These are phyloP conservation scores for Echium plantagineum DNA, from an alignment of 257 asterid species.

Conservation along the genomic window DNA sequence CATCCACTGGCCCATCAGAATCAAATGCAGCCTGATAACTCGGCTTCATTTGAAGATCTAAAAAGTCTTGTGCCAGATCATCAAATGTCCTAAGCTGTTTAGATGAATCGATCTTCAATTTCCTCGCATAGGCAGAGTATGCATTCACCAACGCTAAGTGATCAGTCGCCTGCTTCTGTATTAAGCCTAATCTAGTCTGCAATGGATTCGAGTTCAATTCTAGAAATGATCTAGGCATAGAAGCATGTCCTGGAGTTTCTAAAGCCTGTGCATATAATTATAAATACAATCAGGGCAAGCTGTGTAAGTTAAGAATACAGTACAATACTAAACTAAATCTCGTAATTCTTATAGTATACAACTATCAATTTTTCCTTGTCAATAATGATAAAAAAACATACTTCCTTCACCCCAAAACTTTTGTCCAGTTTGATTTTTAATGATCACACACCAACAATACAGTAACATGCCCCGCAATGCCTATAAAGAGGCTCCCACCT, in stretches of 20 bases:
- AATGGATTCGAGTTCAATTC: constrained; percentile 79
- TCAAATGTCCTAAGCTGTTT: constrained; percentile 85
- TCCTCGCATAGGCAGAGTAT: constrained; percentile 79
- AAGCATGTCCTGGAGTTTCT: constrained; percentile 50
- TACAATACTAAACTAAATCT: not conserved
- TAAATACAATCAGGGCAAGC: not conserved
- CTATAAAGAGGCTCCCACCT: too few species aligned
- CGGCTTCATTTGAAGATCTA: constrained; percentile 59
- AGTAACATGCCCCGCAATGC: too few species aligned
- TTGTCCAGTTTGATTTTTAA: too few species aligned
- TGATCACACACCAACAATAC: too few species aligned
- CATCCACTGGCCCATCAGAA: constrained; percentile 71
- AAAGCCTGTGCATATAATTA: constrained; percentile 21
- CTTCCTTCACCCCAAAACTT: too few species aligned
- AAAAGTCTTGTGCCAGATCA: constrained; percentile 65
- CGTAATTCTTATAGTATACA: too few species aligned
- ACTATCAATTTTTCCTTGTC: too few species aligned
- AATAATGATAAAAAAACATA: too few species aligned
- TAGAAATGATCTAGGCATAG: constrained; percentile 44
- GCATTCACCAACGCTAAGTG: constrained; percentile 83
- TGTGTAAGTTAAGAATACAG: not conserved
- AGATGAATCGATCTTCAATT: constrained; percentile 76
- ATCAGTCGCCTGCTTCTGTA: constrained; percentile 70
- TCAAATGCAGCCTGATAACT: constrained; percentile 54
- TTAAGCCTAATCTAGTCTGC: constrained; percentile 73